Evolutionary conservation across 495 filamentous ascomycete species (phyloP).

Genomic region (Xylaria bambusicola): DNA sequence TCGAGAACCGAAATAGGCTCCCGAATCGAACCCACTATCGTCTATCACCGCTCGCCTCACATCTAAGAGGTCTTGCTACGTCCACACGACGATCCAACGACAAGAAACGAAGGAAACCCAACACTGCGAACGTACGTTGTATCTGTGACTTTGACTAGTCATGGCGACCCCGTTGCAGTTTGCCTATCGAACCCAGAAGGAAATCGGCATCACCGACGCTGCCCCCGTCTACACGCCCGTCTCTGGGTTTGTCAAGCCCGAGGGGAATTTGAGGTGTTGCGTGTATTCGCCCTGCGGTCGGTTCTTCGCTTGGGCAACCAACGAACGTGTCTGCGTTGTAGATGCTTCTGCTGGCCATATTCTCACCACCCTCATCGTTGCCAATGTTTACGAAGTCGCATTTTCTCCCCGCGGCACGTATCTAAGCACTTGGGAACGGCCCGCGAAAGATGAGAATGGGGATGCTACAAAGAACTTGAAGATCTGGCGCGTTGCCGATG

Average conservation of each 20-base stretch:
- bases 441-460: conserved; percentile 86
- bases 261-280: conserved; percentile 92
- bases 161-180: conserved; percentile 91
- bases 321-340: conserved; percentile 79
- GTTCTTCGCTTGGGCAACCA: conserved; percentile 93
- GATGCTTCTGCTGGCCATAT: conserved; percentile 79
- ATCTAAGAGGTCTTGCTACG: conserved; percentile 1
- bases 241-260: conserved; percentile 82
- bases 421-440: conserved; percentile 95
- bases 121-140: conserved; percentile 26
- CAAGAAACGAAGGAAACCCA: conserved; percentile 33
- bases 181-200: conserved; percentile 94
- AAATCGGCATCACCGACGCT: conserved; percentile 89
- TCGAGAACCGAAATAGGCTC: conserved; percentile 1
- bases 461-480: conserved; percentile 94
- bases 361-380: conserved; percentile 69
- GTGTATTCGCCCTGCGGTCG: conserved; percentile 91
- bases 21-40: neutral
- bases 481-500: conserved; percentile 81
- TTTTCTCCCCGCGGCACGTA: conserved; percentile 92
- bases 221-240: conserved; percentile 83
- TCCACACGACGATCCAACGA: conserved; percentile 9
- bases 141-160: conserved; percentile 79
- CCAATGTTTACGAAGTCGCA: conserved; percentile 87
- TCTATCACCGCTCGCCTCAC: neutral